Percentiles rank a stretch among this genome's conserved stretches.
Conservation (phyloP, 306 rosid genomes). For the Gynostemma pentaphyllum region DNA sequence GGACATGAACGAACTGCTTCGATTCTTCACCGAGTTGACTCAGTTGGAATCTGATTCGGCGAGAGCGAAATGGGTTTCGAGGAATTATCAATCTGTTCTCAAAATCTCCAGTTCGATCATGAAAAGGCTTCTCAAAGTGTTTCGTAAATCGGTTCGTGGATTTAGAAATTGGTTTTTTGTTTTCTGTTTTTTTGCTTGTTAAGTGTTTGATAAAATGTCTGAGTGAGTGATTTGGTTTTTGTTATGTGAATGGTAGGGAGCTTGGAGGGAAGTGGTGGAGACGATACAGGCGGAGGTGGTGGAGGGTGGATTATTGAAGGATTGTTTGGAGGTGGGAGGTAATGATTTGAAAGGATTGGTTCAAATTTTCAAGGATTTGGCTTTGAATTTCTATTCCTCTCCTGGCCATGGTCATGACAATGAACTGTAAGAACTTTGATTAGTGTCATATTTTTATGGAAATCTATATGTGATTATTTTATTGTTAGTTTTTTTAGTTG, state of each 20-base stretch:
- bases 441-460: neutral
- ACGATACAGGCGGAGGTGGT: slow-evolving; percentile 48
- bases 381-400: slow-evolving; percentile 21
- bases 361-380: slow-evolving; percentile 44
- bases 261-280: slow-evolving; percentile 43
- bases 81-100: slow-evolving; percentile 44
- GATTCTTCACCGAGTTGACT: slow-evolving; percentile 38
- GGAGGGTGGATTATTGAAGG: slow-evolving; percentile 65
- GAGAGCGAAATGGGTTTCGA: slow-evolving; percentile 36
- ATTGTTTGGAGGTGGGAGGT: slow-evolving; percentile 61
- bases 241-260: slow-evolving; percentile 29
- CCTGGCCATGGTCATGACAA: neutral
- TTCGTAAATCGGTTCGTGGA: slow-evolving; percentile 47
- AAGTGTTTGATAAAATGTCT: neutral
- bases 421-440: slow-evolving; percentile 1
- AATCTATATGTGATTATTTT: neutral
- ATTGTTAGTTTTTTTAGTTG: neutral
- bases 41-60: slow-evolving; percentile 31
- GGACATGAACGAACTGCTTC: slow-evolving; percentile 47
- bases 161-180: neutral
- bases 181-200: neutral
- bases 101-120: slow-evolving; percentile 30
- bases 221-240: neutral
- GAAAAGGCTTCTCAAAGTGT: slow-evolving; percentile 35
- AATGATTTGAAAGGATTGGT: slow-evolving; percentile 52